Evolutionary conservation across 2,329 filamentous ascomycete species (phyloP), one percentile per base, ranked within the genome.

Genomic region (Colletotrichum lini): DNA sequence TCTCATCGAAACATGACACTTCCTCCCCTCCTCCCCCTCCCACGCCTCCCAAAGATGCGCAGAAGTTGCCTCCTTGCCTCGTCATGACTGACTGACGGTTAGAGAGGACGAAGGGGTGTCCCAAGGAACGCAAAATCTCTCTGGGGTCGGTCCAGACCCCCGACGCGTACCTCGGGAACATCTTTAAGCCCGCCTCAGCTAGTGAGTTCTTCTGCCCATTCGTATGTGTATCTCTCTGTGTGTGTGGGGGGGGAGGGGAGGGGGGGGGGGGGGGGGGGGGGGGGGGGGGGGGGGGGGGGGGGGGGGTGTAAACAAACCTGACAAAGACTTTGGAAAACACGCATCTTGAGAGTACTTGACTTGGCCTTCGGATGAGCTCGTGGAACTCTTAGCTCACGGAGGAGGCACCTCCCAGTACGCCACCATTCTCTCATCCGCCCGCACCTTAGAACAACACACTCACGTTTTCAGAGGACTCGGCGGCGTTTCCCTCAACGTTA

Each of bases 391-490:
- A 63, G 65, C n/a, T 35, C 21, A 18, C 45, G 44, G 53, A 40
- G 10, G 10, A 49, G 26, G 52, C 58, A 35, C 26, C 42, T 40
- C 52, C 53, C 45, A 45, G 57, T n/a, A 61, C 52, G 56, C 63
- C 38, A 40, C 40, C 9, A 7, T 12, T 10, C 30, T 26, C 57
- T 62, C 35, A 49, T 16, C 38, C 23, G 40, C 13, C 52, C 26
- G 38, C 30, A 30, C 44, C 50, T 53, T 9, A 40, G 21, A 30
- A 13, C n/a, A 9, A 15, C 10, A 16, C 8, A 35, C 49, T 26
- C 45, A 59, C 53, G 65, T 64, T 72, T 64, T 35, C 69, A 52
- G 65, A 58, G 9, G 6, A 42, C n/a, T 12, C 42, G 18, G 45
- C 16, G 53, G 18, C 1, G 30, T n/a, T 9, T 15, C 1, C 30